Conservation (phyloP, 345 rosid species). For the Eucalyptus leucophloia region DNA sequence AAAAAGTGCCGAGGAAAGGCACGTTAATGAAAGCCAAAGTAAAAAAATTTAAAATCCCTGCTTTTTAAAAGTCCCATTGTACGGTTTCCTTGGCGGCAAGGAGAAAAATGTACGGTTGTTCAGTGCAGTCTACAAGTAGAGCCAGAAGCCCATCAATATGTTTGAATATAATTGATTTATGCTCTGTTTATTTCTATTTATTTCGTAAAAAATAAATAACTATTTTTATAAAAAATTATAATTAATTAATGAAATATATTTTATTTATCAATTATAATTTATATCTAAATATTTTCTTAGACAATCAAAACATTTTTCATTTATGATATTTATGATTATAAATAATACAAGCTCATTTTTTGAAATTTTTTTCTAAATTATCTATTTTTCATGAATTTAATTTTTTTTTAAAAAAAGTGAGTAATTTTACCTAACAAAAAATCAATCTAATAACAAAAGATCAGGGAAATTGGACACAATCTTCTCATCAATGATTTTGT, state of each 20-base stretch:
- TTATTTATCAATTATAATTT: no score
- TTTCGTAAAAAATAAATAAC: neutral
- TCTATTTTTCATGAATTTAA: neutral
- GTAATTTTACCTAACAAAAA: no score
- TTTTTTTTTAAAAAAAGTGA: neutral
- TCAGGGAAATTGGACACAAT: neutral
- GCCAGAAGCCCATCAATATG: neutral
- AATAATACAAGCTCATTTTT: neutral
- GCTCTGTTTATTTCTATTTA: neutral
- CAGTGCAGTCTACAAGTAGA: neutral
- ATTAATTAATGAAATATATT: no score
- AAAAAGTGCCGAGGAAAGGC: neutral
- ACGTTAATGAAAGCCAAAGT: neutral
- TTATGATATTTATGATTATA: neutral
- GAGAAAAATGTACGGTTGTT: neutral
- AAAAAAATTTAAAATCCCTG: neutral
- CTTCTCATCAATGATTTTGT: neutral
- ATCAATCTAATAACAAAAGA: neutral
- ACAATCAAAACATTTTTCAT: no score
- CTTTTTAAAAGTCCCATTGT: neutral
- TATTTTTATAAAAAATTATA: no score
- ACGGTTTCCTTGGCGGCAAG: neutral
- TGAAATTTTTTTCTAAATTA: rapidly evolving
- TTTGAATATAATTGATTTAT: neutral
- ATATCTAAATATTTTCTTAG: no score